Evolutionary conservation across 1,284 basidiomycete genomes (phyloP).

Genomic region (Papiliotrema flavescens): DNA sequence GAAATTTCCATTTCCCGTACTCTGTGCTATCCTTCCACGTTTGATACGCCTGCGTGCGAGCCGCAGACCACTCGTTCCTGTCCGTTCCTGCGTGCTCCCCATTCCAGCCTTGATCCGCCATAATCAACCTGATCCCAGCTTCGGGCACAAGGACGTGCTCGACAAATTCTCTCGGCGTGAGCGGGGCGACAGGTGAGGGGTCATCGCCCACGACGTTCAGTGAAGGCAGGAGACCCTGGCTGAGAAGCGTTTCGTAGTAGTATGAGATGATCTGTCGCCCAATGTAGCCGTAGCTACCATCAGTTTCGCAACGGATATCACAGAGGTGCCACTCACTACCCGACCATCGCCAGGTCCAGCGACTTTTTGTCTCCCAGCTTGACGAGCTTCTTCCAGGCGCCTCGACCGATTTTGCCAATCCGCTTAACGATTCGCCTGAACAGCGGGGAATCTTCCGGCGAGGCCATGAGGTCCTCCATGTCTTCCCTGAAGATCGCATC

Average conservation of each 20-base stretch:
- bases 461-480: slow-evolving; percentile 22
- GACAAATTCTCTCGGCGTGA: slow-evolving; percentile 34
- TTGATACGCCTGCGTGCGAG: slow-evolving; percentile 13
- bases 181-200: slow-evolving; percentile 13
- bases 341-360: slow-evolving; percentile 20
- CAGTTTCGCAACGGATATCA: slow-evolving; percentile 5
- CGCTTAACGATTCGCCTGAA: slow-evolving; percentile 14
- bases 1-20: slow-evolving; percentile 21
- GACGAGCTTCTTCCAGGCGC: slow-evolving; percentile 16
- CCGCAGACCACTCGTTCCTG: slow-evolving; percentile 8
- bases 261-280: slow-evolving; percentile 29
- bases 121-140: slow-evolving; percentile 36
- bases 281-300: slow-evolving; percentile 38
- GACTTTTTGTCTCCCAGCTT: slow-evolving; percentile 18
- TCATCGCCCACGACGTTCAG: slow-evolving; percentile 1
- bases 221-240: slow-evolving; percentile 20
- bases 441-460: slow-evolving; percentile 19
- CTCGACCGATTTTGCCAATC: slow-evolving; percentile 20
- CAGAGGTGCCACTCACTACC: slow-evolving; percentile 36
- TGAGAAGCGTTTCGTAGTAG: slow-evolving; percentile 30
- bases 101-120: slow-evolving; percentile 26
- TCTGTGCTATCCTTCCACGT: slow-evolving; percentile 25
- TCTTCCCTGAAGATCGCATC: slow-evolving; percentile 19
- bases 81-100: slow-evolving; percentile 4
- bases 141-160: slow-evolving; percentile 42